Evolutionary conservation across 192 early-diverging fungal genomes (phyloP), one percentile per base, ranked within the genome.

Genomic region (Coemansia sp.): DNA sequence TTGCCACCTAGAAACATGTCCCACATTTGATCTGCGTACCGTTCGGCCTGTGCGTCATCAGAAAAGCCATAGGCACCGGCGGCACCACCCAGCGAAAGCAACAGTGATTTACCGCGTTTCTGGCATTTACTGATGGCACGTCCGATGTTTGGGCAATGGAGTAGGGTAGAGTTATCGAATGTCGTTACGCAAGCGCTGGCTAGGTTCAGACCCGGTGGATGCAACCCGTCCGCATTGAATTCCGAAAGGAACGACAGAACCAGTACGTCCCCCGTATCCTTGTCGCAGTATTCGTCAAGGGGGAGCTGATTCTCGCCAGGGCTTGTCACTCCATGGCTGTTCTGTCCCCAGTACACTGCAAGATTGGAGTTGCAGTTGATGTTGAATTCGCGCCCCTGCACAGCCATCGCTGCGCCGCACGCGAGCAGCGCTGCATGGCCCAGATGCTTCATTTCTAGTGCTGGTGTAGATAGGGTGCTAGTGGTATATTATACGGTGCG

Each of bases 11-110:
- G 68, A 55, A 93, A 93, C 58, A 89, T 71, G 59, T 92, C 85
- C 87, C 88, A 92, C 30, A 94, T 77, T 38, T 86, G 75, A 27
- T 85, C 70, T 0, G 93, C 91, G 67, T 91, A 88, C 19, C 74
- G 67, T 22, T 55, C 75, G 13, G 75, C 87, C 52, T 86, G 81
- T 3, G 66, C 52, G 67, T 87, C 86, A 22, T 76, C 82, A 3
- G 67, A 19, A 40, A 91, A 87, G 1, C 85, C 84, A 52, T 88
- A 91, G 2, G 77, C 64, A 15, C 88, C 89, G 23, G 83, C 69
- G 14, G 87, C 85, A 23, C 86, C 88, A 61, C 90, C 88, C 23
- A 94, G 72, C 6, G 89, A 88, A 10, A 94, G 71, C 19, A 94
- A 55, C 10, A 92, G 66, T 5, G 84, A 85, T 65, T 91, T 92